Conservation (phyloP, 2,329 filamentous ascomycete species). For the Mycocentrospora acerina region DNA sequence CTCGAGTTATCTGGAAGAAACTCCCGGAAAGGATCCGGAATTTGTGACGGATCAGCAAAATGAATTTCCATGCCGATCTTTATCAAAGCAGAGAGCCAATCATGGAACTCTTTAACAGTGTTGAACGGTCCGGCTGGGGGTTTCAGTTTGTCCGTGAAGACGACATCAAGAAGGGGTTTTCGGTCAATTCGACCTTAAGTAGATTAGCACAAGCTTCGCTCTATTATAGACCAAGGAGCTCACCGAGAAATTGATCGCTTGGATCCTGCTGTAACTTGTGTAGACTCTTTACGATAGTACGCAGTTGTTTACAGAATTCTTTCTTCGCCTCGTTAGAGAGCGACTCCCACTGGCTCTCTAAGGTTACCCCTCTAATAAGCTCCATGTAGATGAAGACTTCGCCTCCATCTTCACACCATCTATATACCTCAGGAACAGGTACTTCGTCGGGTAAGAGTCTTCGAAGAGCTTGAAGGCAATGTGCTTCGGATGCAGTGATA, state of each 20-base stretch:
- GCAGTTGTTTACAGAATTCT: slow-evolving; percentile 8
- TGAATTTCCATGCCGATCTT: slow-evolving; percentile 13
- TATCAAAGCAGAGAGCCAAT: slow-evolving; percentile 24
- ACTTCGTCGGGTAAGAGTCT: slow-evolving; percentile 12
- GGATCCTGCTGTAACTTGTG: slow-evolving; percentile 3
- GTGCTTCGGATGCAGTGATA: slow-evolving; percentile 3
- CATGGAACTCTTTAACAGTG: slow-evolving; percentile 29
- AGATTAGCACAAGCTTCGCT: slow-evolving; percentile 6
- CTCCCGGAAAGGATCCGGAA: slow-evolving; percentile 10
- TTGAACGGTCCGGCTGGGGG: slow-evolving; percentile 25
- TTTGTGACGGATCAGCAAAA: slow-evolving; percentile 3
- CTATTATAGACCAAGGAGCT: slow-evolving; percentile 1
- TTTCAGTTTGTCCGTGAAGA: slow-evolving; percentile 12
- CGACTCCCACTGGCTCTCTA: slow-evolving; percentile 27
- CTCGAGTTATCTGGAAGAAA: slow-evolving; percentile 25
- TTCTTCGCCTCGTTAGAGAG: slow-evolving; percentile 8
- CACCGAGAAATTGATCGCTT: slow-evolving; percentile 3
- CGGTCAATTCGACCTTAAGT: slow-evolving; percentile 19
- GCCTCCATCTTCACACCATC: slow-evolving; percentile 36
- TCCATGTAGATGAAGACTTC: slow-evolving; percentile 38
- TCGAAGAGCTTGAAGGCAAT: slow-evolving; percentile 3
- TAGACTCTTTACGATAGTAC: slow-evolving; percentile 15
- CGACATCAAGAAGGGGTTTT: slow-evolving; percentile 6
- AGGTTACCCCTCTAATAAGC: slow-evolving; percentile 20
- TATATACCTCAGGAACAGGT: slow-evolving; percentile 42